Evolutionary conservation across 2,329 filamentous ascomycete genomes (phyloP).

Genomic region (Botrytis squamosa): DNA sequence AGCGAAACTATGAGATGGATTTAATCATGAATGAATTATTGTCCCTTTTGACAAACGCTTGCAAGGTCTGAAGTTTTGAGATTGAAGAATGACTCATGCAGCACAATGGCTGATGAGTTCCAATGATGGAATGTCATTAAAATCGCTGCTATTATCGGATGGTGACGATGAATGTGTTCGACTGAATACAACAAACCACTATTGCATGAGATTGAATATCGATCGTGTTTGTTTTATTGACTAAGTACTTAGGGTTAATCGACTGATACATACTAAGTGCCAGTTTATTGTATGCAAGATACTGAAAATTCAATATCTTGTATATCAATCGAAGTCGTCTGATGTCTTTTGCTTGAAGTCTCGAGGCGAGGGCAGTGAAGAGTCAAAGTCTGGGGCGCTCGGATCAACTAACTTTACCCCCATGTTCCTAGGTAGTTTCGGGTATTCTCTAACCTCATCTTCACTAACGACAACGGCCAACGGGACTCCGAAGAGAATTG

Average conservation of each 20-base stretch:
- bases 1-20: background rate
- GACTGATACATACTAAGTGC: background rate
- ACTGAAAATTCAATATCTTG: background rate
- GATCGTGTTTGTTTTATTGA: background rate
- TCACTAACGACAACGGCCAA: background rate
- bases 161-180: background rate
- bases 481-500: background rate
- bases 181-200: background rate
- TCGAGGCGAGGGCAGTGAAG: background rate
- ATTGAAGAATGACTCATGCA: background rate
- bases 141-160: background rate
- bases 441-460: background rate
- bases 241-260: background rate
- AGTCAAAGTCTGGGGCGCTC: background rate
- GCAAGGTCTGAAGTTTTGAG: background rate
- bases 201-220: background rate
- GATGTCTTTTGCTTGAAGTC: background rate
- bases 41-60: background rate
- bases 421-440: background rate
- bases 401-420: background rate
- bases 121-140: background rate
- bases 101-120: background rate
- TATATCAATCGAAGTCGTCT: background rate
- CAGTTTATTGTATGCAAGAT: background rate
- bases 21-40: background rate